These are phyloP conservation scores for Penstemon barbatus DNA, from an alignment of 257 asterid genomes.

Conservation along the genomic window DNA sequence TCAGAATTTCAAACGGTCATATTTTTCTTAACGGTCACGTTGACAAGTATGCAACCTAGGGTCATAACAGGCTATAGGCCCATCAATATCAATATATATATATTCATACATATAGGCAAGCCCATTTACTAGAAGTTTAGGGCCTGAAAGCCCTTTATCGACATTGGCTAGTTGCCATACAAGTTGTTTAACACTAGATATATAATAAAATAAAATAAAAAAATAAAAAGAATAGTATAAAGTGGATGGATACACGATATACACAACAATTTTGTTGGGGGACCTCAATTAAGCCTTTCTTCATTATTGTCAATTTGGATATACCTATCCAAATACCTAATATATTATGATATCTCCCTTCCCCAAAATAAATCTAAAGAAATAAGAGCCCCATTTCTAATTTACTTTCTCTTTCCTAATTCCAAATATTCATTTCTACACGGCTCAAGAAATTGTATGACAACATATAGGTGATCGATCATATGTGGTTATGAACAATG, in stretches of 20 bases:
- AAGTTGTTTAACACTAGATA: too few species aligned
- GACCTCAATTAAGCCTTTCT: conserved; percentile 12
- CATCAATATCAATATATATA: too few species aligned
- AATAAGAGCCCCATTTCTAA: conserved; percentile 2
- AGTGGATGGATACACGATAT: background rate
- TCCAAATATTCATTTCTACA: background rate
- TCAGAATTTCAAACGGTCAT: background rate
- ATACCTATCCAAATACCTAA: conserved; percentile 11
- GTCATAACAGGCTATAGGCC: too few species aligned
- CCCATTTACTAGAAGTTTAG: too few species aligned
- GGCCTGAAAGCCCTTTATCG: too few species aligned
- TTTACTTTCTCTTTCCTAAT: conserved; percentile 4
- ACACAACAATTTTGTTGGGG: conserved; percentile 7
- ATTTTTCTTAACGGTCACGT: background rate
- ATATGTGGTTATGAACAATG: background rate
- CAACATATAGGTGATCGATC: background rate
- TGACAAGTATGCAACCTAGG: background rate
- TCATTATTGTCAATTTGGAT: background rate
- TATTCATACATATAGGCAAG: too few species aligned
- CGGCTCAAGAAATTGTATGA: background rate
- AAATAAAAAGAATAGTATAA: too few species aligned
- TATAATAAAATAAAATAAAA: too few species aligned
- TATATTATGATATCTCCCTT: background rate
- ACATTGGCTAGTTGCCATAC: too few species aligned
- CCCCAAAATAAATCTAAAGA: conserved; percentile 1